Percentiles rank a stretch among this genome's conserved stretches.
Evolutionary conservation across 2,329 filamentous ascomycete species (phyloP).

Genomic region (Phialophora verrucosa): DNA sequence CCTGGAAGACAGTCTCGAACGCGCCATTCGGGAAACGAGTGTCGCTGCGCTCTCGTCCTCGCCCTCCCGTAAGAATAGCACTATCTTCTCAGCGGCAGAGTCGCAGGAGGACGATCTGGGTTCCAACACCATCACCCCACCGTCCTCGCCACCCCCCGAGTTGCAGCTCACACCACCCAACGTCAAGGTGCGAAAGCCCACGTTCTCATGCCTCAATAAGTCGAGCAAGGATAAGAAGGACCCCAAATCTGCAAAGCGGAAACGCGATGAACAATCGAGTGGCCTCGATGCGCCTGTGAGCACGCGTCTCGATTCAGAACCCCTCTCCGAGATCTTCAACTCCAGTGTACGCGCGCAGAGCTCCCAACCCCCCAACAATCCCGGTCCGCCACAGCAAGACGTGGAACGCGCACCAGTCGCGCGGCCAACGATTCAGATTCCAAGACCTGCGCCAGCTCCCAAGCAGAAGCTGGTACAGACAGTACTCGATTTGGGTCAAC

Average conservation of each 20-base stretch:
- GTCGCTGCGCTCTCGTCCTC: constrained; percentile 52
- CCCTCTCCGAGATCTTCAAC: constrained; percentile 40
- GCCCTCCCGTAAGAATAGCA: constrained; percentile 54
- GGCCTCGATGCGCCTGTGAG: constrained; percentile 35
- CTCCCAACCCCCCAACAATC: constrained; percentile 16
- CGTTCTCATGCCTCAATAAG: constrained; percentile 55
- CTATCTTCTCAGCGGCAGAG: constrained; percentile 50
- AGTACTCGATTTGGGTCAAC: constrained; percentile 63
- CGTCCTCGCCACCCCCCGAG: constrained; percentile 57
- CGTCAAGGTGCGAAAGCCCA: constrained; percentile 54
- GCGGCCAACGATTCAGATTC: constrained; percentile 23
- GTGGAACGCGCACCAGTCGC: constrained; percentile 18
- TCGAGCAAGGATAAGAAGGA: constrained; percentile 37
- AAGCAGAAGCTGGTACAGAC: constrained; percentile 59
- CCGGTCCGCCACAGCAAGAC: constrained; percentile 18
- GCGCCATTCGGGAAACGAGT: constrained; percentile 56
- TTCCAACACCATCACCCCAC: constrained; percentile 54
- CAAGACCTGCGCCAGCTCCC: constrained; percentile 22
- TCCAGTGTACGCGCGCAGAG: constrained; percentile 32
- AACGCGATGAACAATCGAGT: constrained; percentile 45
- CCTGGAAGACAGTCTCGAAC: constrained; percentile 53
- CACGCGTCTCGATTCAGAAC: constrained; percentile 36
- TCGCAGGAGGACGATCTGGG: constrained; percentile 46
- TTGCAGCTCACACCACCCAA: constrained; percentile 51
- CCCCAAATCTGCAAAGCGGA: constrained; percentile 46